Evolutionary conservation across 257 asterid species (phyloP), one percentile per base, ranked within the genome.

Genomic region (Voacanga thouarsii): DNA sequence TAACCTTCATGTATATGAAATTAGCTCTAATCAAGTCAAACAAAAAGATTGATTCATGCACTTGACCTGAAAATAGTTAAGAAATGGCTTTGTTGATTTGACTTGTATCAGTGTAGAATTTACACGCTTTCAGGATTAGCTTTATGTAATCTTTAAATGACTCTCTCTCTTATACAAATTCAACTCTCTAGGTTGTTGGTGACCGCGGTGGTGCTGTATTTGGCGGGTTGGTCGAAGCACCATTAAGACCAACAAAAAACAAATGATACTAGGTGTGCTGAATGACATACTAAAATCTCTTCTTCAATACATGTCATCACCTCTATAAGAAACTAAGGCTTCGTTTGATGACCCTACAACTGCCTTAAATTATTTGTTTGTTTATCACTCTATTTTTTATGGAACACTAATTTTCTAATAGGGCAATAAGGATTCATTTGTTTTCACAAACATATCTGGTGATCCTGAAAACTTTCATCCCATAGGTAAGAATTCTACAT

Each of bases 181-280:
- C 16, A 56, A 44, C 47, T 28, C 75, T 84, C 71, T 78, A 95
- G 99, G 98, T 90, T 85, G 97, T 95, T 26, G 99, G 99, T 76
- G 99, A 95, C 79, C 89, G 93, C 60, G 88, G 84, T 6, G 97
- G 99, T 68, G 90, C 97, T 43, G 86, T 93, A 75, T 95, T 93
- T 87, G 98, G 99, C 63, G 99, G 99, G 60, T 85, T 95, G 83
- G 99, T 95, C 65, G 97, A 95, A 77, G 97, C 96, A 72, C 99
- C 99, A 56, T 81, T 95, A 88, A 86, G 82, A 87, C 86, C 97
- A 72, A 80, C 92, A 76, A 91, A 83, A 68, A 89, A 80, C 86
- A 88, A 89, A 82, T 86, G 88, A 87, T 95, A 95, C 86, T 98
- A 95, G 96, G 99, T 95, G 83, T 81, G 74, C 47, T 74, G 61